Conservation (phyloP, 345 rosid species). For the Noccaea bulbosa region DNA sequence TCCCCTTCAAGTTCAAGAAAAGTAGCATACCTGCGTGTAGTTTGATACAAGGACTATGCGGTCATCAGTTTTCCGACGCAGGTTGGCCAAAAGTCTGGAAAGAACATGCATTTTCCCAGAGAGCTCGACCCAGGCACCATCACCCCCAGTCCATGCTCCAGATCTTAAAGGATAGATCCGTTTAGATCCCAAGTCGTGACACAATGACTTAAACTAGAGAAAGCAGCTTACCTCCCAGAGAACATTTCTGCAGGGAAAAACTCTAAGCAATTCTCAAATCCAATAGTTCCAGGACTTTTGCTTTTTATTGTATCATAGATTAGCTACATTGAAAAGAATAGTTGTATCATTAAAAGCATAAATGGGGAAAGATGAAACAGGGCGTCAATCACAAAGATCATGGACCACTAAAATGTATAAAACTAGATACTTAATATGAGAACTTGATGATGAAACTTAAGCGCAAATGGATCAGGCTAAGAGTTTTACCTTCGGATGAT, state of each 20-base stretch:
- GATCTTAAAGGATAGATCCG: conserved; percentile 55
- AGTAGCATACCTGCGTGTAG: conserved; percentile 79
- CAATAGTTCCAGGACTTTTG: conserved; percentile 77
- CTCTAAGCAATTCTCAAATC: conserved; percentile 82
- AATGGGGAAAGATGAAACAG: conserved; percentile 1
- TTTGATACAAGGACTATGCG: conserved; percentile 97
- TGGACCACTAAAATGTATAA: background rate
- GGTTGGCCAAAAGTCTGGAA: conserved; percentile 84
- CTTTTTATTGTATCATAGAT: conserved; percentile 87
- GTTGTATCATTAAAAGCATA: conserved; percentile 21
- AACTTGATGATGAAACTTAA: conserved; percentile 14
- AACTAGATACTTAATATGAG: conserved; percentile 3
- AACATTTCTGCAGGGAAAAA: conserved; percentile 94
- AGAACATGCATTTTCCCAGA: conserved; percentile 99
- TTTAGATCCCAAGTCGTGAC: conserved; percentile 29
- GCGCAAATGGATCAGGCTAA: conserved; percentile 7
- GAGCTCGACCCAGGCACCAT: conserved; percentile 97
- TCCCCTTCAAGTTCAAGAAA: conserved; percentile 12
- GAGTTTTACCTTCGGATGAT: conserved; percentile 89
- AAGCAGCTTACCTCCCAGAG: conserved; percentile 75
- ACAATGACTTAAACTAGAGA: conserved; percentile 22
- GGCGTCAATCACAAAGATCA: conserved; percentile 1
- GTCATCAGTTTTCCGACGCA: conserved; percentile 81
- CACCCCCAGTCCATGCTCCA: conserved; percentile 95
- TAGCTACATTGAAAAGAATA: conserved; percentile 58